Evolutionary conservation across 2,329 filamentous ascomycete genomes (phyloP), one percentile per base, ranked within the genome.

Genomic region (Huntiella decipiens): DNA sequence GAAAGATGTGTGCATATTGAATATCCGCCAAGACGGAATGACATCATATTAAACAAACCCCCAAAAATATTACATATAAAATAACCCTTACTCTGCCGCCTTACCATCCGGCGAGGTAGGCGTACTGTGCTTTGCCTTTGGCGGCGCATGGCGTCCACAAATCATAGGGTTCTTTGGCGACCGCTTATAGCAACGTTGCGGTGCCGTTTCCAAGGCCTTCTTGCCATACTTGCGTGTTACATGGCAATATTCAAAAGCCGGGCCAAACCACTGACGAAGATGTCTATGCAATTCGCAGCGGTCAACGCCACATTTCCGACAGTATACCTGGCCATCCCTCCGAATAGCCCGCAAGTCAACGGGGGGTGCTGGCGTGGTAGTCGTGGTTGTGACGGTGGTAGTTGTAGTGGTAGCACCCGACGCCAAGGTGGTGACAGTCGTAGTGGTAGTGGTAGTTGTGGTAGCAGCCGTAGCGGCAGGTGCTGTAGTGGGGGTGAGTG

Each of bases 261-360:
- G 59, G 46, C 70, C 70, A 66, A 77, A 70, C 71, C 73, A 78
- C 36, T 64, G 65, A 54, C 65, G 64, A 53, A 79, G 66, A 56
- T 79, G 74, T 52, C 71, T 68, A 59, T 77, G 72, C 48, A 79
- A 64, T 61, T 77, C 73, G 57, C 74, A 79, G 33, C 74, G 66
- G 36, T 64, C 68, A 49, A 71, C 67, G 42, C 71, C 73, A 51
- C 74, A 79, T 57, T 77, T 75, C 48, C 69, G 65, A 58, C 74
- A 79, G 57, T 74, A 71, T 4, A 74, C 70, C 54, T 75, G 73
- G 16, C 73, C 74, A 46, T 66, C 67, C 42, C 72, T 65, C 17
- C 70, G 66, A 53, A 74, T 60, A 55, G 60, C 60, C 5, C 66
- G 64, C 33, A 71, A 63, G 22, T 58, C 56, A 8, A 39, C 48